Evolutionary conservation across 768 basidiomycete species (phyloP).

Genomic region (Pleurotus eryngii): DNA sequence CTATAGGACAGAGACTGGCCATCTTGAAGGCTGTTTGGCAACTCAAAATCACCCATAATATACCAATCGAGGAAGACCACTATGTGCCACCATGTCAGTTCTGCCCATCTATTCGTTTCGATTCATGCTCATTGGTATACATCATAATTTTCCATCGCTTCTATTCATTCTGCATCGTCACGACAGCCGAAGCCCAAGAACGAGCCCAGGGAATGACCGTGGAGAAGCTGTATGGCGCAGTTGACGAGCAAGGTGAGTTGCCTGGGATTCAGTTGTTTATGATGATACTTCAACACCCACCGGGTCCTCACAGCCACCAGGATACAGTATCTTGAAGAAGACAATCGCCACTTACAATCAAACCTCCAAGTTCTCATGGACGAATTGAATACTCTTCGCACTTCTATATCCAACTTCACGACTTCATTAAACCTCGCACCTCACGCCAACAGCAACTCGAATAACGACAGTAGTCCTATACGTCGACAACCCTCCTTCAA

Average conservation of each 20-base stretch:
- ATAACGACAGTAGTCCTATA: conserved; percentile 45
- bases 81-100: conserved; percentile 87
- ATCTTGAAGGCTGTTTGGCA: conserved; percentile 93
- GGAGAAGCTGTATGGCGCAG: conserved; percentile 60
- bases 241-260: conserved; percentile 71
- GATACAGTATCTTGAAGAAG: conserved; percentile 67
- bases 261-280: background rate
- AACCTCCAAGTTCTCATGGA: conserved; percentile 64
- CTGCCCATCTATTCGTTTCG: background rate
- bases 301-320: conserved; percentile 51
- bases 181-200: conserved; percentile 40
- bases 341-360: conserved; percentile 68
- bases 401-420: conserved; percentile 19
- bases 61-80: conserved; percentile 80
- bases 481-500: conserved; percentile 81
- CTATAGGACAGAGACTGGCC: conserved; percentile 86
- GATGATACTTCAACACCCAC: no score
- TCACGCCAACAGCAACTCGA: conserved; percentile 8
- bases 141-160: no score
- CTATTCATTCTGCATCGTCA: no score
- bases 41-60: conserved; percentile 77
- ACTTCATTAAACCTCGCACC: conserved; percentile 3
- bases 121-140: background rate
- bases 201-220: conserved; percentile 51
- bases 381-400: conserved; percentile 48